Conservation (phyloP, 306 rosid species). For the Castanea crenata region DNA sequence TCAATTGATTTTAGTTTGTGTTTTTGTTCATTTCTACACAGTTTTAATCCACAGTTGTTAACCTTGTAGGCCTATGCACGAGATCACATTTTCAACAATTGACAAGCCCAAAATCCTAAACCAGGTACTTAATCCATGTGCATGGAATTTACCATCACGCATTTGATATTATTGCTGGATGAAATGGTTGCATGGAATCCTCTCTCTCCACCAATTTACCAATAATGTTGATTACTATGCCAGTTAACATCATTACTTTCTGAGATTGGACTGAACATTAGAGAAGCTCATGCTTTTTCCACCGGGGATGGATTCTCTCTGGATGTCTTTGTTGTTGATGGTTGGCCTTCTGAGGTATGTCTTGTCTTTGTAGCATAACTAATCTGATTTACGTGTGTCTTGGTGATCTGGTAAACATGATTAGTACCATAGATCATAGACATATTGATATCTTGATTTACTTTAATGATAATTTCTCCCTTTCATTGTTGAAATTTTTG, state of each 20-base stretch:
- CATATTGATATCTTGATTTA: conserved; percentile 15
- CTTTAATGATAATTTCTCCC: conserved; percentile 9
- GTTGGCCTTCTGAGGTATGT: conserved; percentile 89
- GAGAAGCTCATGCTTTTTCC: conserved; percentile 99
- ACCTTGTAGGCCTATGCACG: conserved; percentile 87
- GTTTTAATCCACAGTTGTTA: conserved; percentile 20
- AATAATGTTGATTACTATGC: conserved; percentile 23
- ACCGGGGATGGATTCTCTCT: conserved; percentile 93
- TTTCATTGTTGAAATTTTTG: conserved; percentile 1
- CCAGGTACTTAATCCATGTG: conserved; percentile 65
- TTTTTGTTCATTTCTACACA: conserved; percentile 9
- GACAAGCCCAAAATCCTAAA: conserved; percentile 98
- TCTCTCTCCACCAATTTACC: conserved; percentile 20
- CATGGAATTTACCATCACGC: not conserved
- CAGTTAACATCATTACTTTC: conserved; percentile 90
- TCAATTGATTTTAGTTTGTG: not conserved
- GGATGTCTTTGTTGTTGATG: conserved; percentile 96
- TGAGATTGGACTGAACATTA: conserved; percentile 93
- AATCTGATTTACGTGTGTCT: conserved; percentile 14
- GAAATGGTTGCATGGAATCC: conserved; percentile 5
- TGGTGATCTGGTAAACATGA: conserved; percentile 17
- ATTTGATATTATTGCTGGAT: conserved; percentile 9
- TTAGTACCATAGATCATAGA: conserved; percentile 9
- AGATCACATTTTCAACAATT: conserved; percentile 88
- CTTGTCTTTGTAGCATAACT: conserved; percentile 15